These are phyloP conservation scores for Emmonsiellopsis sp. DNA, from an alignment of 2,329 filamentous ascomycete genomes.

Conservation along the genomic window DNA sequence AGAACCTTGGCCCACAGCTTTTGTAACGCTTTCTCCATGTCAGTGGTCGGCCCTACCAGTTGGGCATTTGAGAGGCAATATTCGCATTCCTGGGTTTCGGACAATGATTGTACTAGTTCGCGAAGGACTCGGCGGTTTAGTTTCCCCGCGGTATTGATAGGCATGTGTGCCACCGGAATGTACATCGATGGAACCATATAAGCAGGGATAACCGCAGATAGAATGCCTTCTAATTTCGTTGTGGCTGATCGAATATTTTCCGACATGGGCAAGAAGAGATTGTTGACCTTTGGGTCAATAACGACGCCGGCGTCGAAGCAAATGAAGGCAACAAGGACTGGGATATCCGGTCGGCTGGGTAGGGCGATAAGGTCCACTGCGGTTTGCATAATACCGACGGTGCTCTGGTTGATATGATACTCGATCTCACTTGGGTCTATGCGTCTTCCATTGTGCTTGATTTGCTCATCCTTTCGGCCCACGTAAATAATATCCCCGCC, in stretches of 20 bases:
- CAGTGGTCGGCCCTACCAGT: not conserved
- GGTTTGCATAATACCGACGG: slow-evolving; percentile 7
- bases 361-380: slow-evolving; percentile 11
- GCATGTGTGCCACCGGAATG: slow-evolving; percentile 24
- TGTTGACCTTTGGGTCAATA: not conserved
- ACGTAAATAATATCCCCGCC: slow-evolving; percentile 15
- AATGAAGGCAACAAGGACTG: not conserved
- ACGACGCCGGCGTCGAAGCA: not conserved
- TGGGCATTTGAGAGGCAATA: not conserved
- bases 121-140: slow-evolving; percentile 19
- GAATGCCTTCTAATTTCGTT: slow-evolving; percentile 5
- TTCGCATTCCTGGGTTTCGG: not conserved
- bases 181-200: slow-evolving; percentile 29
- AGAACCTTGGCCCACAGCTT: slow-evolving; percentile 9
- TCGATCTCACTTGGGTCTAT: slow-evolving; percentile 25
- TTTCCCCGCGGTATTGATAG: slow-evolving; percentile 24
- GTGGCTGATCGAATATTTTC: not conserved
- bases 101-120: slow-evolving; percentile 2
- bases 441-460: slow-evolving; percentile 47
- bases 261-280: slow-evolving; percentile 5
- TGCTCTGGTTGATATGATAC: slow-evolving; percentile 11
- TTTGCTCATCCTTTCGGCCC: slow-evolving; percentile 44
- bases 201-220: slow-evolving; percentile 19
- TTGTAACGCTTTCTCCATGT: not conserved
- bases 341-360: not conserved